Evolutionary conservation across 371 early-diverging fungal species (phyloP).

Genomic region (Mortierella sp.): DNA sequence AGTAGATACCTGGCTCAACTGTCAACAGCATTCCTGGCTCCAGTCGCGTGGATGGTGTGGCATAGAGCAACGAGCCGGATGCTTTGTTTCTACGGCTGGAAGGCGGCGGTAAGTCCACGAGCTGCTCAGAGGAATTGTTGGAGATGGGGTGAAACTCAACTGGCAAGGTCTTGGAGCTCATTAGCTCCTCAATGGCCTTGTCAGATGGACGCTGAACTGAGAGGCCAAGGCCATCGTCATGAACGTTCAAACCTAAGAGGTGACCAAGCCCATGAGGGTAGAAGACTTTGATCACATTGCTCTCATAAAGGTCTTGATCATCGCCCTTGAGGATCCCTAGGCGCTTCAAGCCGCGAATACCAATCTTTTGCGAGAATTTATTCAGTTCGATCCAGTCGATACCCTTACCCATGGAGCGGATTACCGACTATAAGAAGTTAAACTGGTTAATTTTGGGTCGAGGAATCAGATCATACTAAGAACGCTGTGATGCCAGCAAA

Average conservation of each 20-base stretch:
- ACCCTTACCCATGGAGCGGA: constrained; percentile 76
- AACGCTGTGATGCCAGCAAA: neutral
- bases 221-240: constrained; percentile 78
- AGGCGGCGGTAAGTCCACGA: constrained; percentile 30
- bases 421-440: constrained; percentile 44
- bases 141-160: constrained; percentile 22
- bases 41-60: constrained; percentile 75
- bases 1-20: constrained; percentile 92
- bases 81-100: constrained; percentile 34
- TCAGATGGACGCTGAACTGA: constrained; percentile 19
- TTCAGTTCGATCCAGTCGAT: constrained; percentile 91
- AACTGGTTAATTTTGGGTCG: neutral
- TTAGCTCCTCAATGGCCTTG: neutral
- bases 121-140: neutral
- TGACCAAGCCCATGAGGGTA: constrained; percentile 90
- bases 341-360: constrained; percentile 78
- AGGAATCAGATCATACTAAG: neutral
- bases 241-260: constrained; percentile 83
- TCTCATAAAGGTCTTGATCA: constrained; percentile 71
- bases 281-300: constrained; percentile 85
- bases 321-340: constrained; percentile 81
- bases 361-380: constrained; percentile 76
- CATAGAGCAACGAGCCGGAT: constrained; percentile 76
- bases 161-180: constrained; percentile 6
- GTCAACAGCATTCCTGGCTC: constrained; percentile 89